Evolutionary conservation across 768 basidiomycete species (phyloP), one percentile per base, ranked within the genome.

Genomic region (Boletus huronensis): DNA sequence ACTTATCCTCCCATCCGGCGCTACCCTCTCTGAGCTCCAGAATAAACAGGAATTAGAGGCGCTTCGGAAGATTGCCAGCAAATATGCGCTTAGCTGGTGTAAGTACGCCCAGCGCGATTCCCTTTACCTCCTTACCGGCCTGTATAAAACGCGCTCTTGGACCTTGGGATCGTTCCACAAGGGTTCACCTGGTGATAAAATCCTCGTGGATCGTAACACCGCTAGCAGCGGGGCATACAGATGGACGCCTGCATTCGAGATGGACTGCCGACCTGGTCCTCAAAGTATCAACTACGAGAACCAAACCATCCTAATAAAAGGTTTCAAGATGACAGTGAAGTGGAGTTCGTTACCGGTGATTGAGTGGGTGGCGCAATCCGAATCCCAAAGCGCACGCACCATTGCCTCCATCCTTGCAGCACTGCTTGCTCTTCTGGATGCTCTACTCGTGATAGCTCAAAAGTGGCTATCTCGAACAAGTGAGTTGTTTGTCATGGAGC

Each of bases 241-340:
- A 28, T 56, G 44, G 45, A 6, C 8, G 6, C 13, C 21, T 6
- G 23, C n/a, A 31, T 48, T 48, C 5, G 3, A 26, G 14, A 17
- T 31, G 8, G 32, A 57, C 26, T 31, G 3, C 1, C 46, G 34
- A 14, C 13, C 39, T 1, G 28, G 52, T 35, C 38, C 2, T 17
- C 28, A 10, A 3, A 26, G 17, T 11, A 31, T 40, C 19, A 3
- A 26, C 3, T 13, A 35, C 1, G 48, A 54, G 19, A 58, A 60
- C 31, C 59, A 60, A 41, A 58, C 59, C 8, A 9, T 60, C 16
- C 16, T 60, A 23, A 43, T 60, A 16, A 42, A 42, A 26, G 57
- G 57, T 3, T 58, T 60, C 44, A 51, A 42, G 42, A 49, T 59
- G 9, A 40, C 45, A 19, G 40, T 52, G 5, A 53, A 48, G n/a